Base-by-base conservation (phyloP, 2,329 filamentous ascomycete species). In the Geosmithia morbida region DNA sequence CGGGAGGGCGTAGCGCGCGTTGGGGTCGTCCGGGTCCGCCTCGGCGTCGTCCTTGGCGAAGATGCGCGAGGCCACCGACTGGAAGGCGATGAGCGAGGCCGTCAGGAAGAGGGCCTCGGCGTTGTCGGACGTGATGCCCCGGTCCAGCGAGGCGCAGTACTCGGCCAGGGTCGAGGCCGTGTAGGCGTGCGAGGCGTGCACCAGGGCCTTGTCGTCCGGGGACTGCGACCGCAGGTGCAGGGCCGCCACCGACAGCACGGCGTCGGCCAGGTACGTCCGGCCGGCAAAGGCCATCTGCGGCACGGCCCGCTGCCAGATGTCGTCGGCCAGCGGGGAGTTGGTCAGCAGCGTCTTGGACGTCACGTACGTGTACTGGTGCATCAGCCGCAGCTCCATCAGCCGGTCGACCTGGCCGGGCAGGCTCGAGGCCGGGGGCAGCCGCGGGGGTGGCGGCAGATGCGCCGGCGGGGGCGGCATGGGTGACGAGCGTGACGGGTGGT, bases 51-150 rank as follows among this genome's bases (percentile, higher is more conserved):
- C 75, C 46, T 77, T 74, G 49, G 71, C 70, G 51, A 81, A 81
- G 49, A 80, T 70, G 54, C 83, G 66, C 45, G 78, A 70, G 41
- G 85, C 69, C 26, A 78, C 73, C 53, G 83, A 68, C 59, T 87
- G 70, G 60, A 87, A 79, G 56, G 83, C 67, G 58, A 87, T 77
- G 54, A 83, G 65, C 2, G 77, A 69, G 1, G 78, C 69, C 0
- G 78, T 82, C 19, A 81, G 62, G 53, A 83, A 83, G 1, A 83
- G 65, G 0, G 77, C 69, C 56, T 81, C 78, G 8, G 79, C 77
- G 49, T 82, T 83, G 30, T 66, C 61, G 30, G 73, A 67, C 29
- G 70, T 74, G 49, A 81, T 76, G 22, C 79, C 79, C 30, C 66
- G 64, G 43, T 70, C 72, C 29, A 83, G 63, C 1, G 71, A 68